These are phyloP conservation scores for Geotrichum siamense DNA, from an alignment of 1,139 yeast genomes.

Conservation along the genomic window DNA sequence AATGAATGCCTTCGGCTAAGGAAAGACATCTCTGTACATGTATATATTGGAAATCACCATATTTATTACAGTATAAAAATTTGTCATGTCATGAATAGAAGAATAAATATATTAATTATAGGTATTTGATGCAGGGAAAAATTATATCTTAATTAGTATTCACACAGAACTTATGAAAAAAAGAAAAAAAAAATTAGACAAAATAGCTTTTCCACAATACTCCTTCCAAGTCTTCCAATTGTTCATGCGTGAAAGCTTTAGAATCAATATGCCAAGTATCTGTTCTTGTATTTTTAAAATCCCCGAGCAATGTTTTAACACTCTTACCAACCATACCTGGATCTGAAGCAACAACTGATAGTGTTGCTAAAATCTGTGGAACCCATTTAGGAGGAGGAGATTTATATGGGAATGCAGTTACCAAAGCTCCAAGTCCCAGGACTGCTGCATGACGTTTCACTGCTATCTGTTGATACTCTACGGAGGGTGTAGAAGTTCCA, in stretches of 20 bases:
- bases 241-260: slow-evolving; percentile 64
- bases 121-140: too few species aligned
- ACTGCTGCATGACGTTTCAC: slow-evolving; percentile 75
- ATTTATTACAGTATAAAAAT: too few species aligned
- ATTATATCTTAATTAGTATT: too few species aligned
- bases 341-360: slow-evolving; percentile 63
- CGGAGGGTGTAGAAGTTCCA: slow-evolving; percentile 23
- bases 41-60: too few species aligned
- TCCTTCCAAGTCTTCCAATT: slow-evolving; percentile 88
- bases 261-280: slow-evolving; percentile 96
- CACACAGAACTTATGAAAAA: too few species aligned
- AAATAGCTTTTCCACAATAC: slow-evolving; percentile 91
- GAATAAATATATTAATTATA: too few species aligned
- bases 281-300: slow-evolving; percentile 85
- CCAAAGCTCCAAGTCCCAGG: slow-evolving; percentile 79
- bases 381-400: slow-evolving; percentile 94
- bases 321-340: slow-evolving; percentile 78
- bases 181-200: slow-evolving; percentile 40
- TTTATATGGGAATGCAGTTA: slow-evolving; percentile 82
- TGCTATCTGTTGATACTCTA: slow-evolving; percentile 30
- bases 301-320: slow-evolving; percentile 74
- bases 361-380: slow-evolving; percentile 60
- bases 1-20: too few species aligned
- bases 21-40: too few species aligned
- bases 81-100: too few species aligned